These are phyloP conservation scores for Leccinum obscurum DNA, from an alignment of 768 basidiomycete genomes.

Conservation along the genomic window DNA sequence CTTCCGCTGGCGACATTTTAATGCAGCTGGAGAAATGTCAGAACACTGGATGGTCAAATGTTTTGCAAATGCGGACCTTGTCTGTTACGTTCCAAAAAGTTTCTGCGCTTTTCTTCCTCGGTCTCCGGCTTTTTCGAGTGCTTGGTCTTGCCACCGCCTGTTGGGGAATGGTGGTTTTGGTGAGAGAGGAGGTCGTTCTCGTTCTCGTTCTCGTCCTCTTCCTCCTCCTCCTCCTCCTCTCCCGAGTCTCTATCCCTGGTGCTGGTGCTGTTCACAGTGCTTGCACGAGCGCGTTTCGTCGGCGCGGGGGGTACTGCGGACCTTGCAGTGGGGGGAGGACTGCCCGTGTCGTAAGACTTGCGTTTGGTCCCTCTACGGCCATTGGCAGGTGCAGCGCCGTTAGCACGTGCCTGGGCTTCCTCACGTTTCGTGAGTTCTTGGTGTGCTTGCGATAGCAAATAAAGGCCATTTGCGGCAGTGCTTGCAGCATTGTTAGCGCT, in stretches of 20 bases:
- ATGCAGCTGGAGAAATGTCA: slow-evolving; percentile 63
- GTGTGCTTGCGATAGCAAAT: slow-evolving; percentile 91
- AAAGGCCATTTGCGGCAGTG: slow-evolving; percentile 87
- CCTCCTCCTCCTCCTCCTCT: slow-evolving; percentile 40
- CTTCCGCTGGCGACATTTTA: slow-evolving; percentile 98
- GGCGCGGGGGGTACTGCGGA: slow-evolving; percentile 26
- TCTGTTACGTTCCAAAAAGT: slow-evolving; percentile 95
- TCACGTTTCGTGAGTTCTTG: slow-evolving; percentile 97
- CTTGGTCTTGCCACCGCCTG: slow-evolving; percentile 21
- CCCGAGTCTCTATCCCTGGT: slow-evolving; percentile 39
- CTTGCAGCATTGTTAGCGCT: slow-evolving; percentile 59
- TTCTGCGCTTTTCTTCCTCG: slow-evolving; percentile 96
- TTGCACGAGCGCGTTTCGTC: slow-evolving; percentile 40
- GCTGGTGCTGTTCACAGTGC: slow-evolving; percentile 33
- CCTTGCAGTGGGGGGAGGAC: slow-evolving; percentile 31
- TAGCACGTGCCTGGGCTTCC: slow-evolving; percentile 70
- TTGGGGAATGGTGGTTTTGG: slow-evolving; percentile 23
- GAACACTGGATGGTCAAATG: not conserved
- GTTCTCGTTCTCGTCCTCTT: slow-evolving; percentile 41
- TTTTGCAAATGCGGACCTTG: slow-evolving; percentile 63
- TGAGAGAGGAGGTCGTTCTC: slow-evolving; percentile 30
- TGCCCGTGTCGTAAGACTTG: slow-evolving; percentile 55
- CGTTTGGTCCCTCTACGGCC: slow-evolving; percentile 65
- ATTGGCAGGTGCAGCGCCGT: slow-evolving; percentile 35
- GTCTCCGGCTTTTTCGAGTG: slow-evolving; percentile 82